A percentile compares a stretch with the other conserved stretches of the same genome.
Conservation (phyloP, 805 yeast species). For the Candida ascalaphidarum region DNA sequence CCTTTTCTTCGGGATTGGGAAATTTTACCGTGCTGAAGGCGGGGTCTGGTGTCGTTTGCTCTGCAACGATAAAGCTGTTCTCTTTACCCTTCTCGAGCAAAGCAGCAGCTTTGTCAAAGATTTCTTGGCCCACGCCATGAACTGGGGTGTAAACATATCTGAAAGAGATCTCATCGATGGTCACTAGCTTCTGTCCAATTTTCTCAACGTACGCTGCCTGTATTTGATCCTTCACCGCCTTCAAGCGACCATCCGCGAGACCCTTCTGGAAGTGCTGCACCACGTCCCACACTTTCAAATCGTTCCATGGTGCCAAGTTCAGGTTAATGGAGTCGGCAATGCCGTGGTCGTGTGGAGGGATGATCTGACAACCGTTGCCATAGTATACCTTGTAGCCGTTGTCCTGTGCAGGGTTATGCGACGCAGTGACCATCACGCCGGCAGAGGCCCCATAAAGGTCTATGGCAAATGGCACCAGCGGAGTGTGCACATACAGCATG, state of each 20-base stretch:
- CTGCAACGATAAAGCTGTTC: slow-evolving; percentile 37
- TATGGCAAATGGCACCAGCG: slow-evolving; percentile 84
- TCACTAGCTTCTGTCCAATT: slow-evolving; percentile 21
- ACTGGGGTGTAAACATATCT: slow-evolving; percentile 82
- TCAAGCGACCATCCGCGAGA: slow-evolving; percentile 16
- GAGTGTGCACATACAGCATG: slow-evolving; percentile 57
- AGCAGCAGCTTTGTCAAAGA: slow-evolving; percentile 36
- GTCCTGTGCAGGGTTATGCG: slow-evolving; percentile 78
- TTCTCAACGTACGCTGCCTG: slow-evolving; percentile 30
- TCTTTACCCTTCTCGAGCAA: slow-evolving; percentile 23
- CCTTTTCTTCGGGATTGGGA: slow-evolving; percentile 95
- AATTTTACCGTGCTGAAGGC: slow-evolving; percentile 76
- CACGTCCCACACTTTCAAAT: slow-evolving; percentile 38
- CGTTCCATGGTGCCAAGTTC: slow-evolving; percentile 53
- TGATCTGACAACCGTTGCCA: slow-evolving; percentile 90
- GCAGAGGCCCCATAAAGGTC: slow-evolving; percentile 54
- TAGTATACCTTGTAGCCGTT: slow-evolving; percentile 95
- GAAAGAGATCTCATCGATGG: slow-evolving; percentile 16
- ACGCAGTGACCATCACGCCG: slow-evolving; percentile 92
- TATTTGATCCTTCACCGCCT: slow-evolving; percentile 34
- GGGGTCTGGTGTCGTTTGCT: slow-evolving; percentile 76
- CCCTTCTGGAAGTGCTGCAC: slow-evolving; percentile 24
- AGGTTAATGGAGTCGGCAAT: slow-evolving; percentile 58
- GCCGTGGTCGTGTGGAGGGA: slow-evolving; percentile 78
- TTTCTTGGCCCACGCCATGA: slow-evolving; percentile 87